Percentiles rank a stretch among this genome's conserved stretches.
Conservation (phyloP, 352 stramenopile species). For the Pythium myriotylum region DNA sequence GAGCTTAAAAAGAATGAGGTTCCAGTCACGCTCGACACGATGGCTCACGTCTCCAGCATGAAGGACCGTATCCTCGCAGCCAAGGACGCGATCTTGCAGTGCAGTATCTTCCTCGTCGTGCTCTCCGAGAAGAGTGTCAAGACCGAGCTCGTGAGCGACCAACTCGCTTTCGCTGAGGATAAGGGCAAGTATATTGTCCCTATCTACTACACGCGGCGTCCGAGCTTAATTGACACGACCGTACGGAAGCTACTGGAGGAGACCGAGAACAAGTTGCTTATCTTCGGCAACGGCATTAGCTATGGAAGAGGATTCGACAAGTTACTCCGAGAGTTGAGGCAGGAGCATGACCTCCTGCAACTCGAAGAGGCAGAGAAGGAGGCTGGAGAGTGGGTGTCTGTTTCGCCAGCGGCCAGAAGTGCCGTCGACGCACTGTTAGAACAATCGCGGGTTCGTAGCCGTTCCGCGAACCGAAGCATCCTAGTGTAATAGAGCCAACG, state of each 20-base stretch:
- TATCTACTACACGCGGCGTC: constrained; percentile 63
- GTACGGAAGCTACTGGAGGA: constrained; percentile 44
- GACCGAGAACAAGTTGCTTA: constrained; percentile 33
- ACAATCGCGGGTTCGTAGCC: background rate
- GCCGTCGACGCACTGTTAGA: background rate
- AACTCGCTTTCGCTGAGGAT: constrained; percentile 83
- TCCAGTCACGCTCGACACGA: constrained; percentile 61
- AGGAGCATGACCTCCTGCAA: constrained; percentile 4
- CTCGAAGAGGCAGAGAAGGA: constrained; percentile 8
- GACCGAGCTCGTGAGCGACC: constrained; percentile 81
- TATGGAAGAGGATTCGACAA: constrained; percentile 68
- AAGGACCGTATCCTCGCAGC: constrained; percentile 73
- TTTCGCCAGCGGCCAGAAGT: constrained; percentile 1
- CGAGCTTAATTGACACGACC: constrained; percentile 43
- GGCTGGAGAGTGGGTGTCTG: constrained; percentile 3
- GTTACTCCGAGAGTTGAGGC: constrained; percentile 43
- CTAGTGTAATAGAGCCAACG: constrained; percentile 13
- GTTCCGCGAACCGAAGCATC: background rate
- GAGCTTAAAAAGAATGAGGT: constrained; percentile 56
- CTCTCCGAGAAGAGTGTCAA: constrained; percentile 75
- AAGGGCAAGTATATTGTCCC: constrained; percentile 80
- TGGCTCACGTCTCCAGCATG: constrained; percentile 73
- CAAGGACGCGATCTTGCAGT: constrained; percentile 79
- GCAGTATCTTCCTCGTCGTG: constrained; percentile 71
- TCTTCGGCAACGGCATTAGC: constrained; percentile 66